Conservation (phyloP, 2,329 filamentous ascomycete species). For the Phoma herbarum region DNA sequence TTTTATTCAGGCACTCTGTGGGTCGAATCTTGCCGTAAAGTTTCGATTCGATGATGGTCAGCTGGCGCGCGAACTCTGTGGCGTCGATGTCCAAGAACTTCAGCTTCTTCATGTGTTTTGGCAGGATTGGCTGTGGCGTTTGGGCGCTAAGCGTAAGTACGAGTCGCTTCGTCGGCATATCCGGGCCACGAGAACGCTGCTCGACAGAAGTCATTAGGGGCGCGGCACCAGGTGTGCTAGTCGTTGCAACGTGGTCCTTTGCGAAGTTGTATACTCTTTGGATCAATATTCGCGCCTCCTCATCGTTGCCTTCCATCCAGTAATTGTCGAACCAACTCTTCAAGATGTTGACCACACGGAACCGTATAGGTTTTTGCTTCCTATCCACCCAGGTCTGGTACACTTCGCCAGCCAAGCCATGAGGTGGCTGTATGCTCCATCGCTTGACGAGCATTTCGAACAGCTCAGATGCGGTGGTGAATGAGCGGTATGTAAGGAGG, state of each 20-base stretch:
- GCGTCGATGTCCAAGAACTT: slow-evolving; percentile 98
- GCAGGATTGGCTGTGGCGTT: slow-evolving; percentile 87
- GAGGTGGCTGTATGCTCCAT: slow-evolving; percentile 91
- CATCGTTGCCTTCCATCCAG: slow-evolving; percentile 95
- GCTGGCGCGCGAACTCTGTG: slow-evolving; percentile 93
- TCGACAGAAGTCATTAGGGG: slow-evolving; percentile 88
- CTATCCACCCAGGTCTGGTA: slow-evolving; percentile 89
- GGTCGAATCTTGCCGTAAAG: slow-evolving; percentile 96
- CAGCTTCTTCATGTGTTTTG: slow-evolving; percentile 99
- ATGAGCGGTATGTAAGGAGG: slow-evolving; percentile 94
- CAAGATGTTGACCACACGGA: slow-evolving; percentile 95
- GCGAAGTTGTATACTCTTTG: slow-evolving; percentile 91
- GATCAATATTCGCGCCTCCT: slow-evolving; percentile 83
- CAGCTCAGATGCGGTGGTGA: slow-evolving; percentile 87
- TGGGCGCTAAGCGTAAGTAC: slow-evolving; percentile 85
- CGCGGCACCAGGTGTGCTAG: slow-evolving; percentile 87
- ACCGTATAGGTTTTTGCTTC: slow-evolving; percentile 95
- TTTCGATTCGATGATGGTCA: slow-evolving; percentile 95
- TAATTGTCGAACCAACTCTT: slow-evolving; percentile 99
- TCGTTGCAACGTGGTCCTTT: slow-evolving; percentile 89
- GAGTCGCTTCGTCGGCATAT: slow-evolving; percentile 83
- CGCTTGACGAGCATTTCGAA: slow-evolving; percentile 92
- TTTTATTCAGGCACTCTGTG: slow-evolving; percentile 96
- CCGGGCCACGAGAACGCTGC: slow-evolving; percentile 86
- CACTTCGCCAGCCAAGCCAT: slow-evolving; percentile 77